Conservation (phyloP, 345 rosid genomes). For the Trapa incisa region DNA sequence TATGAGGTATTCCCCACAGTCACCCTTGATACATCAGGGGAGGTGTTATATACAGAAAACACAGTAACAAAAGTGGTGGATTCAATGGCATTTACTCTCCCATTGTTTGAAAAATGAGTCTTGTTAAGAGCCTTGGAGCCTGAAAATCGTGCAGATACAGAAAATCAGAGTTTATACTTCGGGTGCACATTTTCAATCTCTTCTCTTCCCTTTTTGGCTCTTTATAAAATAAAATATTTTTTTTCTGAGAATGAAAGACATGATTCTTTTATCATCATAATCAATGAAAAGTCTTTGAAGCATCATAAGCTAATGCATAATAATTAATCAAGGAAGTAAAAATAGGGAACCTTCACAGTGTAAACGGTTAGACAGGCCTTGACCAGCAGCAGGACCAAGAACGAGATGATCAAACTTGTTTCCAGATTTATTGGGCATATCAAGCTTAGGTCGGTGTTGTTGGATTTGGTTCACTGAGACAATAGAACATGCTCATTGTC, state of each 20-base stretch:
- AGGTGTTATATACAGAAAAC: slow-evolving; percentile 51
- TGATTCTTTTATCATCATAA: not conserved
- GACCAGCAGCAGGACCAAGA: slow-evolving; percentile 62
- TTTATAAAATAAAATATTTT: not conserved
- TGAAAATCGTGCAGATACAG: slow-evolving; percentile 13
- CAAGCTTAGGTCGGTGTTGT: slow-evolving; percentile 14
- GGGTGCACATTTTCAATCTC: not conserved
- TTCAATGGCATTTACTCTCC: slow-evolving; percentile 20
- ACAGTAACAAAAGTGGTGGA: slow-evolving; percentile 57
- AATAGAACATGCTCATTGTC: not conserved
- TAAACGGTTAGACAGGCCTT: slow-evolving; percentile 67
- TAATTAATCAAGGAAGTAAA: not conserved
- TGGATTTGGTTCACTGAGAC: slow-evolving; percentile 38
- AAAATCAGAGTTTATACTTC: slow-evolving; percentile 1
- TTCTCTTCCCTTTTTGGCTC: not conserved
- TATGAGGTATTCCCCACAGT: slow-evolving; percentile 65
- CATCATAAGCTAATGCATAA: not conserved
- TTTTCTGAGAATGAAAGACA: no score
- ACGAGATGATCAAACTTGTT: slow-evolving; percentile 63
- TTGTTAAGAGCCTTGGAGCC: slow-evolving; percentile 68
- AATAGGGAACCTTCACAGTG: slow-evolving; percentile 56
- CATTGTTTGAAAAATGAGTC: slow-evolving; percentile 21
- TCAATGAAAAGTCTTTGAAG: not conserved
- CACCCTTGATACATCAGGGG: slow-evolving; percentile 25
- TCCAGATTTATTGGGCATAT: slow-evolving; percentile 20